Evolutionary conservation across 2,329 filamentous ascomycete species (phyloP).

Genomic region (Stemphylium vesicarium): DNA sequence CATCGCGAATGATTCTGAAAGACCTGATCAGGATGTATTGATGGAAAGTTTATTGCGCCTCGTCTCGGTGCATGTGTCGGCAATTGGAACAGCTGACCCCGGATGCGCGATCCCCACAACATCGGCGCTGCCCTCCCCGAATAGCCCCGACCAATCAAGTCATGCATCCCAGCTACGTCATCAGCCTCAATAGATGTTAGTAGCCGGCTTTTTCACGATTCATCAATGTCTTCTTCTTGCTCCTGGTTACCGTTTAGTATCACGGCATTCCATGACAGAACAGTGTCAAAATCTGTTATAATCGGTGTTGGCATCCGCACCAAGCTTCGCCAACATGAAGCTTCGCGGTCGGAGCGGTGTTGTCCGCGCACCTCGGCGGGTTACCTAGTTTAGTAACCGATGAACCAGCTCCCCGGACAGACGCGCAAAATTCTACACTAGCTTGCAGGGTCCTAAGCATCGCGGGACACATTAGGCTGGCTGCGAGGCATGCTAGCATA

Average conservation of each 20-base stretch:
- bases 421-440: not conserved
- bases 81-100: not conserved
- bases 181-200: too few relatives aligned
- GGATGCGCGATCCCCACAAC: not conserved
- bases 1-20: too few relatives aligned
- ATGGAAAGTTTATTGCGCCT: not conserved
- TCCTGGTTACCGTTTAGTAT: too few relatives aligned
- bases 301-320: not conserved
- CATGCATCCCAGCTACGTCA: not conserved
- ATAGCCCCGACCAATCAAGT: too few relatives aligned
- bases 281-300: too few relatives aligned
- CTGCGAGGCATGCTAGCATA: not conserved
- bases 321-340: not conserved
- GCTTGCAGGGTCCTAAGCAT: not conserved
- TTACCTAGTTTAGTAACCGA: not conserved
- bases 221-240: too few relatives aligned
- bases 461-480: not conserved
- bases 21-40: too few relatives aligned
- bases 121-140: constrained; percentile 1
- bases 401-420: not conserved
- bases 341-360: not conserved
- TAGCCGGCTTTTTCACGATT: too few relatives aligned
- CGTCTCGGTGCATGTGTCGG: not conserved
- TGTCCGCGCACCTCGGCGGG: not conserved
- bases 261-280: too few relatives aligned